Base-by-base conservation (phyloP, 371 early-diverging fungal species). In the Mucor ambiguus region DNA sequence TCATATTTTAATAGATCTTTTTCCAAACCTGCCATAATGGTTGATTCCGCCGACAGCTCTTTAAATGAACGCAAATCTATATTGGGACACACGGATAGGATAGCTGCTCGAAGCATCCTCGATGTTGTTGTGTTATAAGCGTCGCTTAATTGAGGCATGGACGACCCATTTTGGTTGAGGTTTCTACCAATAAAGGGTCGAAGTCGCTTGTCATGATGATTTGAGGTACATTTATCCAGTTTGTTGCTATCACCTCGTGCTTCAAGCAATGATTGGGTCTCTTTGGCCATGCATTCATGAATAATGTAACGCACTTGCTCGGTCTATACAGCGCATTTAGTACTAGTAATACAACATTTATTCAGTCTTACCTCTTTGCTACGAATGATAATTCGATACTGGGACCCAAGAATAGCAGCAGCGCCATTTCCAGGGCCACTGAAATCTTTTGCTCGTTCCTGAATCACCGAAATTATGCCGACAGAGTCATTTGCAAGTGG, bases 1-100 rank as follows among this genome's bases (percentile, higher is more conserved):
- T 87, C 88, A 70, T 83, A 86, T 32, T 76, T 74, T 14, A 84
- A 64, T 16, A 87, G 43, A 9, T 83, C 85, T 61, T 83, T 84
- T 66, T 86, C 91, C 24, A 93, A 73, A 8, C 84, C 87, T 30
- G 76, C 58, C 55, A 77, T 64, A 59, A 75, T 76, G 0, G 80
- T 80, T 14, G 72, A 71, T 61, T 82, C 80, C 12, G 80, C 83
- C 14, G 78, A 73, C 24, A 82, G 32, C 60, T 78, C 79, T 43
- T 75, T 76, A 57, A 78, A 75, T 41, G 64, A 62, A 16, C 74
- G 67, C 29, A 78, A 37, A 38, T 82, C 80, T 26, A 78, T 30
- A 49, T 69, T 68, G 3, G 80, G 71, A 56, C 66, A 74, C 0
- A 66, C 75, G 3, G 78, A 59, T 5, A 69, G 43, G 2, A 82